Evolutionary conservation across 2,329 filamentous ascomycete genomes (phyloP).

Genomic region (Annulohypoxylon truncatum): DNA sequence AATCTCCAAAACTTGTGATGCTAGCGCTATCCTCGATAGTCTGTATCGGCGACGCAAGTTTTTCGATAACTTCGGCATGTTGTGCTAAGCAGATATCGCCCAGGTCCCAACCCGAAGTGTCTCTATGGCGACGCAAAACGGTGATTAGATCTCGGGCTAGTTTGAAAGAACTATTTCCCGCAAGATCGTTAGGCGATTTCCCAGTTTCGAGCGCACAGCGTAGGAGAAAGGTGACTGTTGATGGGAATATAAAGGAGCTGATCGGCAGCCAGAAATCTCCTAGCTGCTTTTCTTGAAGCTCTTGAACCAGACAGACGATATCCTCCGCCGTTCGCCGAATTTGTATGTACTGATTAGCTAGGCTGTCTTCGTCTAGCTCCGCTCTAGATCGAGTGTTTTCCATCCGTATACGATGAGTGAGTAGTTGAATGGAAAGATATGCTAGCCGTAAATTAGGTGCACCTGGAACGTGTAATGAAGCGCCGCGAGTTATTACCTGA

Average conservation of each 20-base stretch:
- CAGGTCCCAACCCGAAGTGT: conserved; percentile 59
- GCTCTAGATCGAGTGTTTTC: conserved; percentile 50
- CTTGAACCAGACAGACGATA: conserved; percentile 60
- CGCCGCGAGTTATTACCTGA: conserved; percentile 57
- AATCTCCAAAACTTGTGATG: conserved; percentile 8
- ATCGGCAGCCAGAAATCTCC: conserved; percentile 63
- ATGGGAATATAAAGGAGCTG: conserved; percentile 60
- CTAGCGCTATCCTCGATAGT: not conserved
- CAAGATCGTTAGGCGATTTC: conserved; percentile 51
- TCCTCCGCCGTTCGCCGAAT: conserved; percentile 61
- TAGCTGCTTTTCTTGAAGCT: conserved; percentile 57
- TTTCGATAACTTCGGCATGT: conserved; percentile 61
- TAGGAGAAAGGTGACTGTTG: conserved; percentile 62
- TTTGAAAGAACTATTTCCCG: conserved; percentile 54
- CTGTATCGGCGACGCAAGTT: conserved; percentile 49
- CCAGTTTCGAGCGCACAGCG: conserved; percentile 60
- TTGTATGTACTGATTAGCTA: conserved; percentile 53
- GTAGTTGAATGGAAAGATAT: conserved; percentile 61
- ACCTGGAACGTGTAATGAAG: conserved; percentile 55
- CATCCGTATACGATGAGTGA: conserved; percentile 60
- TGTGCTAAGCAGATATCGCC: conserved; percentile 62
- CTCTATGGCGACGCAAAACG: conserved; percentile 54
- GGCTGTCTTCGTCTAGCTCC: conserved; percentile 25
- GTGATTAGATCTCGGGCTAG: conserved; percentile 57
- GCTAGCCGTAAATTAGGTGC: conserved; percentile 63